Percentiles rank a stretch among this genome's conserved stretches.
Conservation (phyloP, 2,329 filamentous ascomycete genomes). For the Sporothrix curviconia region DNA sequence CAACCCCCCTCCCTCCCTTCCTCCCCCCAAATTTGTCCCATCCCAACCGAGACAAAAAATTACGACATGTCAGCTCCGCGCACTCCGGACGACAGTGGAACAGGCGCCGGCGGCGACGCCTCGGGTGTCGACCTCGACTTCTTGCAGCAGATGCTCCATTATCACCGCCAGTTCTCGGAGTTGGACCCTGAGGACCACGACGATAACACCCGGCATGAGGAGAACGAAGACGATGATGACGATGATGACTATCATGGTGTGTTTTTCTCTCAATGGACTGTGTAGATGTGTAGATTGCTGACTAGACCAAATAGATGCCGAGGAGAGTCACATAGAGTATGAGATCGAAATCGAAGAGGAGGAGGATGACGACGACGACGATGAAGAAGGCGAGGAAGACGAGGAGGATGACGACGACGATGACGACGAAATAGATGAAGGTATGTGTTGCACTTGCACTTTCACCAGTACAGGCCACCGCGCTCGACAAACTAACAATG, state of each 20-base stretch:
- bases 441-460: conserved; percentile 1
- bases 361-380: conserved; percentile 15
- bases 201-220: conserved; percentile 11
- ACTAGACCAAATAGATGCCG: conserved; percentile 13
- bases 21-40: not conserved
- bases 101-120: not conserved
- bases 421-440: conserved; percentile 17
- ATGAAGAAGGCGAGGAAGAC: conserved; percentile 10
- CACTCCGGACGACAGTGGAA: not conserved
- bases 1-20: no score
- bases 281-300: no score
- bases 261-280: not conserved
- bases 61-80: conserved; percentile 9
- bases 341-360: conserved; percentile 14
- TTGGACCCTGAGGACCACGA: not conserved
- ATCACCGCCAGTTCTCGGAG: not conserved
- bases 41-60: not conserved
- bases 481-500: not conserved
- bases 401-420: conserved; percentile 18
- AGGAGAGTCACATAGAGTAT: conserved; percentile 16
- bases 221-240: conserved; percentile 18
- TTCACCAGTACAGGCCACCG: not conserved
- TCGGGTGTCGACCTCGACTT: not conserved
- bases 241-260: conserved; percentile 8
- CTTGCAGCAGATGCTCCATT: not conserved